Percentiles rank a stretch among this genome's conserved stretches.
Evolutionary conservation across 2,329 filamentous ascomycete species (phyloP).

Genomic region (Graphiopsis chlorocephala): DNA sequence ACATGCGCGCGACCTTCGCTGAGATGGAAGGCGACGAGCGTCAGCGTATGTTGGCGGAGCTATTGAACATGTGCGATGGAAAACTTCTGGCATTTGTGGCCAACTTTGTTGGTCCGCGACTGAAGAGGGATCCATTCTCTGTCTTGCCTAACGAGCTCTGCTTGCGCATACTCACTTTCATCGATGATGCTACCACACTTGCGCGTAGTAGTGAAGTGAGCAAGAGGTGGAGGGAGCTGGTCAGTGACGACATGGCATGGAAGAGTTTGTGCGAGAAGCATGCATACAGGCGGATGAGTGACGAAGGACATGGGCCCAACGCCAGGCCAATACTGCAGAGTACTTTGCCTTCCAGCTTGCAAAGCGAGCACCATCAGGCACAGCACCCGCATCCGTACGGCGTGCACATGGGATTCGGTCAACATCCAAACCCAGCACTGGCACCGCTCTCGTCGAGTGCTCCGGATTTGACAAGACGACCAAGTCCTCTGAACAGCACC

Average conservation of each 20-base stretch:
- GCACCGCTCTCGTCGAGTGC: conserved; percentile 45
- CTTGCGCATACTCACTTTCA: conserved; percentile 89
- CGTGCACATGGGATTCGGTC: conserved; percentile 24
- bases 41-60: conserved; percentile 77
- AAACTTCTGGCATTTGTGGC: conserved; percentile 94
- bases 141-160: conserved; percentile 91
- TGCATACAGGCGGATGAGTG: conserved; percentile 67
- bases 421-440: conserved; percentile 29
- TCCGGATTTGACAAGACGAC: conserved; percentile 42
- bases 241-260: conserved; percentile 97
- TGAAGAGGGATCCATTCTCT: conserved; percentile 96
- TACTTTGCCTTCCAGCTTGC: conserved; percentile 19
- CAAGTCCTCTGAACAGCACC: conserved; percentile 22
- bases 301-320: conserved; percentile 32
- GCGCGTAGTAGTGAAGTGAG: conserved; percentile 96
- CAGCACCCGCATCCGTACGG: conserved; percentile 27
- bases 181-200: conserved; percentile 92
- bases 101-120: conserved; percentile 86
- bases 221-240: conserved; percentile 83
- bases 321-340: conserved; percentile 1
- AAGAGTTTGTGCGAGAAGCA: conserved; percentile 96
- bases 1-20: conserved; percentile 77
- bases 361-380: conserved; percentile 22
- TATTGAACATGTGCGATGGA: conserved; percentile 91
- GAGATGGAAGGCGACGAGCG: conserved; percentile 72